These are phyloP conservation scores for Globisporangium recalcitrans DNA, from an alignment of 352 stramenopile genomes.

Conservation along the genomic window DNA sequence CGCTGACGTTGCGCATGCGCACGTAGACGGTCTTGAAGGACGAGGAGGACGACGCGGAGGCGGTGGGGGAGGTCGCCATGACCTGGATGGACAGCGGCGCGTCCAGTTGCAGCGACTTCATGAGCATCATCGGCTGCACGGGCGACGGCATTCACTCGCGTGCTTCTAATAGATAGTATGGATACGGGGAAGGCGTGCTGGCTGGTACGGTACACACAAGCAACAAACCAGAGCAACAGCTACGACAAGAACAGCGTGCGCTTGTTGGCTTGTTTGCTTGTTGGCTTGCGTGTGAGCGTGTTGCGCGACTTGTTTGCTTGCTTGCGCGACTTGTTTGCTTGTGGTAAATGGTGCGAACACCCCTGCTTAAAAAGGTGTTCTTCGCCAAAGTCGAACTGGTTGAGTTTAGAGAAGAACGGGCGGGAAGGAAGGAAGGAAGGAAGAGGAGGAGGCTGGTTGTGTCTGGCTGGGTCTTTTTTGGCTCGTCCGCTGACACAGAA, in stretches of 20 bases:
- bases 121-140: constrained; percentile 31
- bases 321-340: neutral
- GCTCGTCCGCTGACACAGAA: constrained; percentile 4
- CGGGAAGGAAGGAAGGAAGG: neutral
- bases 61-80: constrained; percentile 21
- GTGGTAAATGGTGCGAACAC: constrained; percentile 19
- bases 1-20: constrained; percentile 65
- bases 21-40: constrained; percentile 42
- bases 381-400: constrained; percentile 28
- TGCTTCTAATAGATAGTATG: constrained; percentile 8
- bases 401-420: constrained; percentile 3
- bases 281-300: neutral
- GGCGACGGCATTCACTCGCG: constrained; percentile 2
- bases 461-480: neutral
- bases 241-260: constrained; percentile 1
- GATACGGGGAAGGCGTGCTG: constrained; percentile 4
- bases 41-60: neutral
- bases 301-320: constrained; percentile 2
- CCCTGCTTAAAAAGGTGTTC: constrained; percentile 12
- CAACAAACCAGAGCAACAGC: constrained; percentile 3
- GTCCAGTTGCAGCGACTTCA: constrained; percentile 27
- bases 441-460: neutral
- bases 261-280: constrained; percentile 4
- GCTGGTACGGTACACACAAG: constrained; percentile 7
- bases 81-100: constrained; percentile 44